Evolutionary conservation across 2,329 filamentous ascomycete species (phyloP), one percentile per base, ranked within the genome.

Genomic region (Periconia macrospinosa): DNA sequence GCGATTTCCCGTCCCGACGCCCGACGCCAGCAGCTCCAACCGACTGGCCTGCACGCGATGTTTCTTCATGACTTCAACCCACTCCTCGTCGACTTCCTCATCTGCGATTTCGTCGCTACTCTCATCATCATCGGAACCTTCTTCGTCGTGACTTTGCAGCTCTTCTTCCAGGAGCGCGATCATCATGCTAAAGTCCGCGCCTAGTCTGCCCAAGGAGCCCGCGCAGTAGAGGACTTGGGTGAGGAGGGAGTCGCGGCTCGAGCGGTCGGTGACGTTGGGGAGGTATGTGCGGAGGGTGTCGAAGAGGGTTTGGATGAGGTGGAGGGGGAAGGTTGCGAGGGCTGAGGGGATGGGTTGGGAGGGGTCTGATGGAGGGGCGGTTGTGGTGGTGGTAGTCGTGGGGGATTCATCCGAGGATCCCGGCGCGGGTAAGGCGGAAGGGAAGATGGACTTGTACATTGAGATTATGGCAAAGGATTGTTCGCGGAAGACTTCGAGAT

Each of bases 401-500:
- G 63, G 63, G 18, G 67, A 57, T 1, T 58, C n/a, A n/a, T 71
- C 65, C 10, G 65, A 58, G 15, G 66, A 61, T 3, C 67, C 71
- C 5, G 75, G 73, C 0, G 68, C 65, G 8, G 78, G 77, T 3
- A 81, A 59, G 5, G 85, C 81, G 2, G 83, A 80, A 0, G 89
- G 86, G 66, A 96, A 96, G 50, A 97, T 91, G 66, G 89, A 94
- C 66, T 88, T 90, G 74, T 95, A 97, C 82, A 97, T 91, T 54
- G 91, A 96, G 27, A 97, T 86, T 55, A 97, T 96, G 42, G 88
- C 90, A 72, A 99, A 99, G 70, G 91, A 96, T 74, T 99, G 94
- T 75, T 99, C 94, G 49, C 94, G 89, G 72, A 97, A 97, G 27
- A 99, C 92, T 71, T 99, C 94, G 65, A 99, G 90, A 74, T 96